phyloP scores from a whole-genome alignment of 1,284 basidiomycete species.

The Leccinum ponderosum region DNA sequence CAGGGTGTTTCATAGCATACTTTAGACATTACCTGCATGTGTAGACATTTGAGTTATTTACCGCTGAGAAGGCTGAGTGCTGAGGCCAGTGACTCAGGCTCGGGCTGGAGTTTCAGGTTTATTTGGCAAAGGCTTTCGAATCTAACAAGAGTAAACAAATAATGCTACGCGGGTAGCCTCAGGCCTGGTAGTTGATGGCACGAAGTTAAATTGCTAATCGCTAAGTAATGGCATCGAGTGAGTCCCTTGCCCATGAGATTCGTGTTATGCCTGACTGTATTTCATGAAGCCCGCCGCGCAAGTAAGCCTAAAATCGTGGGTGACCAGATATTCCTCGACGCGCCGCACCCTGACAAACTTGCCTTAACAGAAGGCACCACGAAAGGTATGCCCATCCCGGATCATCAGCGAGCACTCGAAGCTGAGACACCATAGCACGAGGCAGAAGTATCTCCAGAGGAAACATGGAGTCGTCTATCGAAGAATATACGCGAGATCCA shows the following conservation, averaged over 20 bases:
- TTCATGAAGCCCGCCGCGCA: conserved; percentile 40
- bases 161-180: background rate
- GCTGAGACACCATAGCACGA: conserved; percentile 51
- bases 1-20: conserved; percentile 47
- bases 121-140: conserved; percentile 36
- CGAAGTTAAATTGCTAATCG: conserved; percentile 10
- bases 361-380: conserved; percentile 51
- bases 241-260: conserved; percentile 17
- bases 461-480: conserved; percentile 76
- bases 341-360: conserved; percentile 21
- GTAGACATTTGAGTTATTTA: background rate
- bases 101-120: conserved; percentile 10
- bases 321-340: conserved; percentile 22
- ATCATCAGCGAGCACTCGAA: background rate
- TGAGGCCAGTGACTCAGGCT: background rate
- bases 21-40: conserved; percentile 5
- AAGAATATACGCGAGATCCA: conserved; percentile 94
- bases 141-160: conserved; percentile 36
- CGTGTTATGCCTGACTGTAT: conserved; percentile 1
- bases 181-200: conserved; percentile 16
- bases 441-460: conserved; percentile 64
- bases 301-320: conserved; percentile 52
- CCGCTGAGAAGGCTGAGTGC: background rate
- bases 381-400: conserved; percentile 41
- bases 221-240: conserved; percentile 45